Conservation (phyloP, 345 rosid genomes). For the Eucalyptus globulus region DNA sequence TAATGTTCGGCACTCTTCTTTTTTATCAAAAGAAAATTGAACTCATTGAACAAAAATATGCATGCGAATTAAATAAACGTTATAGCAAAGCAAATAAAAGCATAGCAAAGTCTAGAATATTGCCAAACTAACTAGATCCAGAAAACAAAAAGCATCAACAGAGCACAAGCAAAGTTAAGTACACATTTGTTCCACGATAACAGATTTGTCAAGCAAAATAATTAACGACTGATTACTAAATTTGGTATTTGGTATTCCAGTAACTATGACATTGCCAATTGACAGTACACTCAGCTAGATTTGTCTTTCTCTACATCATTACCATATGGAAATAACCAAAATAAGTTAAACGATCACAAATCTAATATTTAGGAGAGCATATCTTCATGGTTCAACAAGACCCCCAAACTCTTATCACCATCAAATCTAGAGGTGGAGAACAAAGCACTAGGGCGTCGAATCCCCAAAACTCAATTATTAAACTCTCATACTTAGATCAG, state of each 20-base stretch:
- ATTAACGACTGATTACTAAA: neutral
- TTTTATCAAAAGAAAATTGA: no score
- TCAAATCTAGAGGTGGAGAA: neutral
- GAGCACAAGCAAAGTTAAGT: neutral
- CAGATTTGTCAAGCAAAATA: neutral
- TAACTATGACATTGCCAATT: no score
- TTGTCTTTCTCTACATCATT: neutral
- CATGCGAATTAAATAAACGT: neutral
- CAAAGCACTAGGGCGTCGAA: neutral
- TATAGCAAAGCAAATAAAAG: neutral
- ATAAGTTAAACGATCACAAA: neutral
- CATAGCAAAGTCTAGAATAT: neutral
- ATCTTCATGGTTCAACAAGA: neutral
- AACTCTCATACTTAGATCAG: neutral
- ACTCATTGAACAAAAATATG: neutral
- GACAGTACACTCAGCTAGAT: neutral
- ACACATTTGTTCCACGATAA: neutral
- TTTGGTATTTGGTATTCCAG: neutral
- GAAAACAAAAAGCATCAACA: neutral
- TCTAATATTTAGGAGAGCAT: neutral
- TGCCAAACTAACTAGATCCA: neutral
- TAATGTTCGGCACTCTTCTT: neutral
- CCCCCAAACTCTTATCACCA: no score
- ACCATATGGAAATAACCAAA: neutral
- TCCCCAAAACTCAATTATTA: neutral